phyloP scores from a whole-genome alignment of 257 asterid genomes.

The Plantago elongata region DNA sequence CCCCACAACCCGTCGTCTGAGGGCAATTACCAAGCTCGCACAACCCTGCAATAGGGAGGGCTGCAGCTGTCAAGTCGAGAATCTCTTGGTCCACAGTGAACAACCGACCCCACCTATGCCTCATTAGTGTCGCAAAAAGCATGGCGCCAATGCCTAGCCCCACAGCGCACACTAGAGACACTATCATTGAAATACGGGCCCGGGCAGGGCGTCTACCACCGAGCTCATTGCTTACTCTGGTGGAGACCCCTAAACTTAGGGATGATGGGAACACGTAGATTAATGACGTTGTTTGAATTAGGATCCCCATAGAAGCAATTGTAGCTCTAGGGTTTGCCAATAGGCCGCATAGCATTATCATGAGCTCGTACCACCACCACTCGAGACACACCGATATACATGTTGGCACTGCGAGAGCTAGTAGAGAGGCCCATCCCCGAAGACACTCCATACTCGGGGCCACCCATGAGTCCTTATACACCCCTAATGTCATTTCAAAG shows the following conservation, averaged over 20 bases:
- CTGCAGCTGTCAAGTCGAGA: conserved; percentile 59
- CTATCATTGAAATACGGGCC: conserved; percentile 63
- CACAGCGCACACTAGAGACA: conserved; percentile 41
- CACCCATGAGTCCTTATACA: conserved; percentile 66
- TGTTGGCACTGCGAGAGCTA: conserved; percentile 62
- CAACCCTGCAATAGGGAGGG: conserved; percentile 79
- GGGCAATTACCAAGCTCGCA: conserved; percentile 98
- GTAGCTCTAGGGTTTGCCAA: conserved; percentile 66
- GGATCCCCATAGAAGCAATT: conserved; percentile 83
- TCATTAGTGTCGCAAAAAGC: conserved; percentile 56
- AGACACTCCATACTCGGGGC: conserved; percentile 59
- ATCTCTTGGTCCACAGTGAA: conserved; percentile 68
- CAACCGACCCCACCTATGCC: conserved; percentile 65
- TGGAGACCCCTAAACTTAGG: conserved; percentile 75
- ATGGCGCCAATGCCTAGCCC: conserved; percentile 62
- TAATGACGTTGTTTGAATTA: conserved; percentile 78
- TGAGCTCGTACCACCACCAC: conserved; percentile 99
- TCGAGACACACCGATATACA: conserved; percentile 84
- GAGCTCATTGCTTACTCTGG: conserved; percentile 69
- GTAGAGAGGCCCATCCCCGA: conserved; percentile 63
- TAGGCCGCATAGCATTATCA: conserved; percentile 81
- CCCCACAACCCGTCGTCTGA: conserved; percentile 94
- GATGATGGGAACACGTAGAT: conserved; percentile 89
- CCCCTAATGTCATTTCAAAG: conserved; percentile 25
- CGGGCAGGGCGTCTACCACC: conserved; percentile 63